These are phyloP conservation scores for Neonectria neomacrospora DNA, from an alignment of 2,329 filamentous ascomycete species.

Conservation along the genomic window DNA sequence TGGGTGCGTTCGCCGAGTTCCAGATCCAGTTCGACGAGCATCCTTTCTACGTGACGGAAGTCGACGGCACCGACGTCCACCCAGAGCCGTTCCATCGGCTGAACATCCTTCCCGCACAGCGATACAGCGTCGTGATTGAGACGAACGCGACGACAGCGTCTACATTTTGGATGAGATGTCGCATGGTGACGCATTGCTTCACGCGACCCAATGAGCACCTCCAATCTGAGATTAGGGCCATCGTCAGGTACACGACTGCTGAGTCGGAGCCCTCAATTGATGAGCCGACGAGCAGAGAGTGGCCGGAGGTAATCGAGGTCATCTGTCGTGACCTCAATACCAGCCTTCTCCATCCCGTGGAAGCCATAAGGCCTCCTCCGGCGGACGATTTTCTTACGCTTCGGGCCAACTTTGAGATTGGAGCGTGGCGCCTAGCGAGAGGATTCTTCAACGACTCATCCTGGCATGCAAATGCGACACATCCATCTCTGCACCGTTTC, in stretches of 20 bases:
- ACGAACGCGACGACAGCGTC: conserved; percentile 64
- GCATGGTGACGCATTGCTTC: conserved; percentile 55
- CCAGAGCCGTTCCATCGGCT: conserved; percentile 68
- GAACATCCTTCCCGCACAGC: conserved; percentile 75
- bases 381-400: conserved; percentile 57
- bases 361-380: conserved; percentile 50
- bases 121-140: conserved; percentile 74
- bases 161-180: conserved; percentile 73
- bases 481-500: conserved; percentile 51
- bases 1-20: conserved; percentile 77
- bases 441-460: conserved; percentile 66
- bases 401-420: conserved; percentile 66
- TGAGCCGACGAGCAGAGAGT: conserved; percentile 57
- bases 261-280: not conserved
- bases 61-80: conserved; percentile 75
- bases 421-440: conserved; percentile 62
- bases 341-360: conserved; percentile 54
- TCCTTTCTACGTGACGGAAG: conserved; percentile 71
- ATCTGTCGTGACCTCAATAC: conserved; percentile 66
- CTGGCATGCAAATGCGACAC: conserved; percentile 55
- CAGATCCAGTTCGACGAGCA: conserved; percentile 78
- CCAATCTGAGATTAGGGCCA: conserved; percentile 45
- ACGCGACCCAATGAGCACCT: conserved; percentile 46
- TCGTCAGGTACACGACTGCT: conserved; percentile 46
- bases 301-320: conserved; percentile 59